Percentiles rank a stretch among this genome's conserved stretches.
Evolutionary conservation across 2,329 filamentous ascomycete species (phyloP).

Genomic region (Penicillium sp.): DNA sequence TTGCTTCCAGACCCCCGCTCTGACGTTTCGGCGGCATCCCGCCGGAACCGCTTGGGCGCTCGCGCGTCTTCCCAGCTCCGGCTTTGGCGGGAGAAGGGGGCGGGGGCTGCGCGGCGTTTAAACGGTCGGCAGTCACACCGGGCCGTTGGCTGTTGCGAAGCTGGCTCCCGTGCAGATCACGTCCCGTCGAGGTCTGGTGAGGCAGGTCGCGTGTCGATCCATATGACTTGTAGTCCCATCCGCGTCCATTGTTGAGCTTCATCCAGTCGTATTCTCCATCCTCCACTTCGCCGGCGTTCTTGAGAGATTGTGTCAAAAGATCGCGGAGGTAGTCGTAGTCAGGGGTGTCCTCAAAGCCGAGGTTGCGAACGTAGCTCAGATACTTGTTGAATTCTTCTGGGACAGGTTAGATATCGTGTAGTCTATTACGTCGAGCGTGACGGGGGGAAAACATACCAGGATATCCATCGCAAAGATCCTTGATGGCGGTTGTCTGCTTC

Average conservation of each 20-base stretch:
- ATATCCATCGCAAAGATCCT: constrained; percentile 94
- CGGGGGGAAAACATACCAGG: constrained; percentile 58
- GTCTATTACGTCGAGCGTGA: not conserved
- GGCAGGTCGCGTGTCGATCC: constrained; percentile 69
- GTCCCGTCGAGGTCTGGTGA: constrained; percentile 76
- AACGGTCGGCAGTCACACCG: constrained; percentile 77
- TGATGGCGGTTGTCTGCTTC: constrained; percentile 97
- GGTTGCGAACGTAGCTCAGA: constrained; percentile 92
- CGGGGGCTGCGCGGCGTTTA: constrained; percentile 91
- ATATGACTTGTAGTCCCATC: constrained; percentile 79
- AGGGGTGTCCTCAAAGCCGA: constrained; percentile 96
- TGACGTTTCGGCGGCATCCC: constrained; percentile 71
- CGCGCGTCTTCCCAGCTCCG: constrained; percentile 67
- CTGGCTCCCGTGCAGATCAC: constrained; percentile 72
- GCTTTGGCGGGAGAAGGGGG: constrained; percentile 80
- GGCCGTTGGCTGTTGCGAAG: constrained; percentile 60
- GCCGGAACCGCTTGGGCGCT: constrained; percentile 74
- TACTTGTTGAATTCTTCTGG: constrained; percentile 95
- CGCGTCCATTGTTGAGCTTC: constrained; percentile 92
- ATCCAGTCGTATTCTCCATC: constrained; percentile 99
- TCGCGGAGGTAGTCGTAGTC: constrained; percentile 98
- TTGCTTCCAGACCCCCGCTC: constrained; percentile 65
- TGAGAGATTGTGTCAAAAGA: constrained; percentile 91
- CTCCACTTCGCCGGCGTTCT: constrained; percentile 90
- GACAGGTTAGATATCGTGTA: constrained; percentile 28